These are phyloP conservation scores for Pulveroboletus sp. DNA, from an alignment of 768 basidiomycete genomes.

Conservation along the genomic window DNA sequence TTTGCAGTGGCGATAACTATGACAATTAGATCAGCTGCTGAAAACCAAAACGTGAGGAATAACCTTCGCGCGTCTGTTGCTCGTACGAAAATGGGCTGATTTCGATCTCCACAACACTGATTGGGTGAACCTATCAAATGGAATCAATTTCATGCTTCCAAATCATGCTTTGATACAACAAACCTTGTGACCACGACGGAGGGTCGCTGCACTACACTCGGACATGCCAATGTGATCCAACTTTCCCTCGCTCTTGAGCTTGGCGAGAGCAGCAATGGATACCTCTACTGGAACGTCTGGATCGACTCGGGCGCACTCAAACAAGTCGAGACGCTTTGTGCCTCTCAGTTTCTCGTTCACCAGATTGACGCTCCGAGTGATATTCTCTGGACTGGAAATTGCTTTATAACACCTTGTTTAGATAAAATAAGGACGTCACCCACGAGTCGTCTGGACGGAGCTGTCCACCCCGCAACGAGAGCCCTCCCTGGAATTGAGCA, in stretches of 20 bases:
- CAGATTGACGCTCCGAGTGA: constrained; percentile 45
- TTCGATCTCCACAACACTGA: constrained; percentile 66
- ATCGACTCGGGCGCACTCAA: constrained; percentile 53
- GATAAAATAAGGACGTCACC: no score
- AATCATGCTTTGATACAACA: not conserved
- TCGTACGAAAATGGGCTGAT: constrained; percentile 61
- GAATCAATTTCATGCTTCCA: not conserved
- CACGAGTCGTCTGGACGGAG: not conserved
- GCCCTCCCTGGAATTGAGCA: constrained; percentile 27
- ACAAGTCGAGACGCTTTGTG: constrained; percentile 59
- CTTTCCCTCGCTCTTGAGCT: constrained; percentile 33
- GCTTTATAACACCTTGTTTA: no score
- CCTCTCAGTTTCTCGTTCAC: constrained; percentile 45
- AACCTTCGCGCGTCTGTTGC: not conserved
- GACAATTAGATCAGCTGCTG: not conserved
- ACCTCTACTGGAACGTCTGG: constrained; percentile 45
- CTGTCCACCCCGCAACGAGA: constrained; percentile 39
- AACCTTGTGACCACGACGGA: constrained; percentile 37
- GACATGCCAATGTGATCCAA: constrained; percentile 58
- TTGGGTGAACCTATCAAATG: constrained; percentile 46
- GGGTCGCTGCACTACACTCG: constrained; percentile 49
- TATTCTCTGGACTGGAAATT: constrained; percentile 33
- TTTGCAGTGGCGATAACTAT: constrained; percentile 49
- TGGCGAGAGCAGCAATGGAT: constrained; percentile 38
- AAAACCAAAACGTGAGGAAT: not conserved